Base-by-base conservation (phyloP, 164 flowering plant genomes). In the Chimonanthus salicifolius region DNA sequence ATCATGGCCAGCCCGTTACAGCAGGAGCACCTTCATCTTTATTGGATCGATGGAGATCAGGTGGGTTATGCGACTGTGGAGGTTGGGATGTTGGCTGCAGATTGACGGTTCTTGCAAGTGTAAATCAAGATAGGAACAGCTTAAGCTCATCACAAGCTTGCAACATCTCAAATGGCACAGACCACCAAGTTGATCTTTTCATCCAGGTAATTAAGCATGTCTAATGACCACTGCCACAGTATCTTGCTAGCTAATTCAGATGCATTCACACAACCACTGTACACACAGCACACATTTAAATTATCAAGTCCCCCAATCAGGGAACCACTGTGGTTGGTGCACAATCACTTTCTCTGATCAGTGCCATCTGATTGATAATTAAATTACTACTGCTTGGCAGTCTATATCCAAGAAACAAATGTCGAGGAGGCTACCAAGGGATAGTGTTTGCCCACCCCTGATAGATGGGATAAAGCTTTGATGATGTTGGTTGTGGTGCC, bases 31-130 rank as follows among this genome's bases (percentile, higher is more conserved):
- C 97, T 75, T 87, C 97, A 5, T 78, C 92, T 71, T 78, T 95
- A 81, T 82, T 95, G 44, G 75, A 86, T 49, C 77, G 98, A 69
- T 94, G 98, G 99, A 90, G 71, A 82, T 83, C 94, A 20, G 95
- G 93, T 47, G 98, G 98, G 67, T 81, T 85, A 51, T 94, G 99
- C 68, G 99, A 94, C 69, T 94, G 99, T 82, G 99, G 99, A 54
- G 99, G 99, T 64, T 94, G 99, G 99, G 99, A 92, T 79, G 63
- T 85, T 71, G 99, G 99, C 68, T 94, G 99, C 87, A 82, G 81
- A 71, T 76, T 94, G 13, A 77, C 83, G 49, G 68, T 90, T 70
- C 90, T 94, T 46, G 64, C 82, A 49, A 81, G 82, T 69, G 51
- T 78, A 64, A 80, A 76, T 21, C 78, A 67, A 71, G 20, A 33